phyloP scores from a whole-genome alignment of 768 basidiomycete species.

The Dentipellis sp. region DNA sequence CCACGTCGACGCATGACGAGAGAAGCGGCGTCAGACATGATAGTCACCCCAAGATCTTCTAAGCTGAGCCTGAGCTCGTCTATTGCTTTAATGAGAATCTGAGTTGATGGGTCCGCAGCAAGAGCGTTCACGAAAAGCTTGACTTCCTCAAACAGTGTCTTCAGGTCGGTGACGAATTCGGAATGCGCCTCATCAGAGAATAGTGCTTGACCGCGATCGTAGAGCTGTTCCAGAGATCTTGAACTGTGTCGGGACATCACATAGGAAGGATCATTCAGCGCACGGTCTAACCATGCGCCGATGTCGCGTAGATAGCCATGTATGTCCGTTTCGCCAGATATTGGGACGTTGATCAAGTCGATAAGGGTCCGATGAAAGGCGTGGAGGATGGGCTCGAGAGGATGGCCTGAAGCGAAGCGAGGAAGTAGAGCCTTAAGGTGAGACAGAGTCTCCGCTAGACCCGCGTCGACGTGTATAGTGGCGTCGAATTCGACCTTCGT shows the following conservation, averaged over 20 bases:
- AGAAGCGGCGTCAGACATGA: not conserved
- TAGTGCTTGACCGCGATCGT: constrained; percentile 11
- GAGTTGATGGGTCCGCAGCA: constrained; percentile 12
- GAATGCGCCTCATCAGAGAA: constrained; percentile 2
- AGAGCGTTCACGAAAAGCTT: constrained; percentile 12
- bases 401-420: constrained; percentile 6
- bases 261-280: constrained; percentile 13
- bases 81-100: constrained; percentile 11
- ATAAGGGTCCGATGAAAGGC: not conserved
- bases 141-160: constrained; percentile 10
- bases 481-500: not conserved
- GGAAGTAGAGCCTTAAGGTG: constrained; percentile 7
- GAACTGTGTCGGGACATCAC: constrained; percentile 10
- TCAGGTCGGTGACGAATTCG: constrained; percentile 7
- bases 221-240: constrained; percentile 8
- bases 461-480: constrained; percentile 1
- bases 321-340: not conserved
- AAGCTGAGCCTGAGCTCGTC: constrained; percentile 3
- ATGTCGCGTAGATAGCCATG: constrained; percentile 3
- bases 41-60: not conserved
- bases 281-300: constrained; percentile 14
- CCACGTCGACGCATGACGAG: constrained; percentile 4
- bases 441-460: constrained; percentile 1
- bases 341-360: not conserved
- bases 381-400: constrained; percentile 5